Base-by-base conservation (phyloP, 106 monocot species). In the Dioscorea dumetorum region DNA sequence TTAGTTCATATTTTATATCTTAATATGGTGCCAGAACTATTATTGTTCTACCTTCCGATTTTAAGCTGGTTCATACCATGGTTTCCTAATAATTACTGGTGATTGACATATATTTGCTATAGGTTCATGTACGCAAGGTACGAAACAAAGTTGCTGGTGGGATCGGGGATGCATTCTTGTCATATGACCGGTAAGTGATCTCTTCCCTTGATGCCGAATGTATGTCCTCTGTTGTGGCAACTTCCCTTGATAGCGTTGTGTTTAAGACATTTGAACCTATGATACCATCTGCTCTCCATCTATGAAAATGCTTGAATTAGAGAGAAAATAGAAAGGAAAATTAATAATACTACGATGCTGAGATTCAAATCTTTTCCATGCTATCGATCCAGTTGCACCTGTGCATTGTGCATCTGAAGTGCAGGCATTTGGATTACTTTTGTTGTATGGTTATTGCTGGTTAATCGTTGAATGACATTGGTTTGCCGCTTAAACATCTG, bases 61-160 rank as follows among this genome's bases (percentile, higher is more conserved):
- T 28, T 28, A 28, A 28, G 2, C 28, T 28, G 28, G 1, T 28
- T 28, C 28, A 28, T 28, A 28, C 28, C 3, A 3, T 28, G 2
- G 3, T 28, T 28, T 28, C 28, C 3, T 28, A 28, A 28, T 28
- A 28, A 28, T 28, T 28, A 28, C 28, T 3, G 41, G 6, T 10
- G 6, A 41, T 41, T 6, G 6, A 41, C 41, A 41, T 56, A 12
- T 57, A 48, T 63, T 18, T 23, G 35, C 54, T 50, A 9, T 71
- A 97, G 95, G 74, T 97, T 67, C 84, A 81, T 82, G 80, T 97
- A 24, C 62, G 88, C 60, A 97, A 97, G 63, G 89, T 97, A 28
- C 68, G 95, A 58, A 97, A 97, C 58, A 97, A 97, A 67, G 88
- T 97, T 21, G 63, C 69, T 54, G 95, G 95, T 12, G 62, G 67